Conservation (phyloP, 257 asterid genomes). For the Voacanga thouarsii region DNA sequence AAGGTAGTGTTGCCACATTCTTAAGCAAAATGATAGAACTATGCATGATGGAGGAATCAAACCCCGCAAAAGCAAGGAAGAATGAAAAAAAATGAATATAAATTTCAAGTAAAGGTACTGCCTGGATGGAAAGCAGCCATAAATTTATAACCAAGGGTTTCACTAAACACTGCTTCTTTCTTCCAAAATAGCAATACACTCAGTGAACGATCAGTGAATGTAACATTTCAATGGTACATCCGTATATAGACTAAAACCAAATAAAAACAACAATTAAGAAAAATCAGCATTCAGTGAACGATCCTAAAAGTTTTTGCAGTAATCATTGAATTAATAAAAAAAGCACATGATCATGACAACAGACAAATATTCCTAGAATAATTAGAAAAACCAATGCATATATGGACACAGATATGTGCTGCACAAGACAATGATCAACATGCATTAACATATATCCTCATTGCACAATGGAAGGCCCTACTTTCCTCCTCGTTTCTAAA, state of each 20-base stretch:
- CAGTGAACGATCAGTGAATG: not conserved
- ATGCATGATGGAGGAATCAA: not conserved
- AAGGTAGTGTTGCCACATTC: not conserved
- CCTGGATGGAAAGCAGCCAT: not conserved
- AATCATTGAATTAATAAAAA: not conserved
- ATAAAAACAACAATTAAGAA: too few species aligned
- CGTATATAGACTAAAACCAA: not conserved
- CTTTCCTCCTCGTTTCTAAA: slow-evolving; percentile 91
- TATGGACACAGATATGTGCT: not conserved
- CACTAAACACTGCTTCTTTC: not conserved
- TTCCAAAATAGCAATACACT: not conserved
- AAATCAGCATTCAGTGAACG: not conserved
- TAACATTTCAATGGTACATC: not conserved
- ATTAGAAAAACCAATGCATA: not conserved
- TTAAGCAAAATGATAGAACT: not conserved
- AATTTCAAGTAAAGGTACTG: not conserved
- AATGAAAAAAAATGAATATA: not conserved
- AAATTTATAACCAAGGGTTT: not conserved
- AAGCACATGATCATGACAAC: not conserved
- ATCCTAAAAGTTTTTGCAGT: not conserved
- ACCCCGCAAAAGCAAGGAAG: not conserved
- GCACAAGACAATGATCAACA: not conserved
- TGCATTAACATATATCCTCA: not conserved
- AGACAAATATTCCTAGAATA: not conserved
- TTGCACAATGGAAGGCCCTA: slow-evolving; percentile 82